These are phyloP conservation scores for Pichia sp. DNA, from an alignment of 1,139 yeast genomes.

Conservation along the genomic window DNA sequence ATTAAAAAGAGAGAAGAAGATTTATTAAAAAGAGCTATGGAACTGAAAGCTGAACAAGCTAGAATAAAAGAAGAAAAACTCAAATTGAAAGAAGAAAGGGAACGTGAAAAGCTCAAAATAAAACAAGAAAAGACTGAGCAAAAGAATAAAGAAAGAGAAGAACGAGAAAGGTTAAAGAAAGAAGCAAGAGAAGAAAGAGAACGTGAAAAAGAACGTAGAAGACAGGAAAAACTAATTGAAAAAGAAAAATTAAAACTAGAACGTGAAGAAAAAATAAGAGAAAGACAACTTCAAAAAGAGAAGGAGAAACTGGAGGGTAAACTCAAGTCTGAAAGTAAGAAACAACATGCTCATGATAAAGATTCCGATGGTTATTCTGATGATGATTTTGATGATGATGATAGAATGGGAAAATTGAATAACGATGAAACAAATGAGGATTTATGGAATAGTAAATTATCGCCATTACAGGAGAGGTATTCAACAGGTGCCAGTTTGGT, in stretches of 20 bases:
- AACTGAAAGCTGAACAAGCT: slow-evolving; percentile 22
- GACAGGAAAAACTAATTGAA: slow-evolving; percentile 19
- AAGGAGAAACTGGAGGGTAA: slow-evolving; percentile 9
- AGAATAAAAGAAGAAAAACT: slow-evolving; percentile 16
- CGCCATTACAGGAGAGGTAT: slow-evolving; percentile 72
- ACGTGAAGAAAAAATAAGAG: slow-evolving; percentile 10
- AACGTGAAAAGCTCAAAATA: slow-evolving; percentile 29
- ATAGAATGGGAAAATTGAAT: slow-evolving; percentile 14
- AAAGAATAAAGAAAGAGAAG: slow-evolving; percentile 20
- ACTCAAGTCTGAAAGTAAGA: slow-evolving; percentile 14
- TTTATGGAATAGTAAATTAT: slow-evolving; percentile 45
- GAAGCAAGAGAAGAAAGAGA: slow-evolving; percentile 25
- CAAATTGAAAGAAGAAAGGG: slow-evolving; percentile 26
- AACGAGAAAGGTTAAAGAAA: slow-evolving; percentile 19
- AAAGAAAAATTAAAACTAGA: slow-evolving; percentile 17
- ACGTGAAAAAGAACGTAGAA: slow-evolving; percentile 27
- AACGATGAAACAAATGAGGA: slow-evolving; percentile 21
- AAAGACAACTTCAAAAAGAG: slow-evolving; percentile 5
- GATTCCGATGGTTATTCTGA: slow-evolving; percentile 3
- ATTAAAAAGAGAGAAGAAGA: slow-evolving; percentile 13
- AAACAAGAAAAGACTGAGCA: slow-evolving; percentile 20
- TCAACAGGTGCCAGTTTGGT: slow-evolving; percentile 64
- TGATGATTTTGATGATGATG: slow-evolving; percentile 11
- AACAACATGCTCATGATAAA: slow-evolving; percentile 6
- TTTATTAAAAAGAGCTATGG: slow-evolving; percentile 14